phyloP scores from a whole-genome alignment of 768 basidiomycete species.

The Pleurotus platypus region DNA sequence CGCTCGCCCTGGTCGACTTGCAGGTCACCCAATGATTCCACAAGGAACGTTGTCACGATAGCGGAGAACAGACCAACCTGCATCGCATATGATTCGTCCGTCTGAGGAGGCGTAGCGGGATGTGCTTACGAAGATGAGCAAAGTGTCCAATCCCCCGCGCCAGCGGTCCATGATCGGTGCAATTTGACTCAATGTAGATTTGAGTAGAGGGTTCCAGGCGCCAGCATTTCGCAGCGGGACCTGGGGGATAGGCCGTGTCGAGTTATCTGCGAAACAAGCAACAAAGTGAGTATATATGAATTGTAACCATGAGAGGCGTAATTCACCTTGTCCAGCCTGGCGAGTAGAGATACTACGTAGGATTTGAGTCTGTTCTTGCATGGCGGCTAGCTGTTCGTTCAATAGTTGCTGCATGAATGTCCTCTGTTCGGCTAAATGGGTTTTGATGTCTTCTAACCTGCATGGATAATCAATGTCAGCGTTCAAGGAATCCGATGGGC shows the following conservation, averaged over 20 bases:
- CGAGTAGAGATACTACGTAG: not conserved
- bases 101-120: not conserved
- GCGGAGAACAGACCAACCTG: slow-evolving; percentile 18
- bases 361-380: not conserved
- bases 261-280: not conserved
- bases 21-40: slow-evolving; percentile 11
- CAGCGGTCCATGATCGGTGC: not conserved
- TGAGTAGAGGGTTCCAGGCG: slow-evolving; percentile 1
- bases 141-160: not conserved
- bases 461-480: too few species aligned
- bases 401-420: not conserved
- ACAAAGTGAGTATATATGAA: too few species aligned
- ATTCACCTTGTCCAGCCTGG: not conserved
- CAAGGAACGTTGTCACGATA: slow-evolving; percentile 16
- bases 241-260: slow-evolving; percentile 8
- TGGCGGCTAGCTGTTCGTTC: not conserved
- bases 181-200: not conserved
- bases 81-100: not conserved
- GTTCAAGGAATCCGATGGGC: too few species aligned
- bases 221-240: not conserved
- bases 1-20: slow-evolving; percentile 49
- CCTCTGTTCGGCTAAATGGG: not conserved
- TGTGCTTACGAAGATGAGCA: not conserved
- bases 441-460: slow-evolving; percentile 10
- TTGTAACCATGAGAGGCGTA: too few species aligned